A percentile compares a stretch with the other conserved stretches of the same genome.
Evolutionary conservation across 805 yeast genomes (phyloP).

Genomic region (Metschnikowia proteae): DNA sequence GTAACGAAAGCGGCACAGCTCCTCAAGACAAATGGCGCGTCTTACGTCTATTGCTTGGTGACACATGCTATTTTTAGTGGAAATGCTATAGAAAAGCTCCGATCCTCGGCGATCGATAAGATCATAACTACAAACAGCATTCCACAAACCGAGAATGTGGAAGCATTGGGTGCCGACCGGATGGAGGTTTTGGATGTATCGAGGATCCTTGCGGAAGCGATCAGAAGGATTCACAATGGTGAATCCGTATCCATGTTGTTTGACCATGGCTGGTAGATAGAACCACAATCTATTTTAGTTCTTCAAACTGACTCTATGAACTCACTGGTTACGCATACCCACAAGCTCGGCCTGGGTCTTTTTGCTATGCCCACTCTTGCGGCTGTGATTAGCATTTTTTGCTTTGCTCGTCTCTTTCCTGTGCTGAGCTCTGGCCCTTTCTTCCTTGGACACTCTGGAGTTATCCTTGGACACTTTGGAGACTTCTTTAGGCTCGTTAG

Average conservation of each 20-base stretch:
- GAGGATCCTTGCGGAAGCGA: conserved; percentile 87
- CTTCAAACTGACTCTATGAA: not conserved
- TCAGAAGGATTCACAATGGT: conserved; percentile 94
- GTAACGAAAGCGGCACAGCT: conserved; percentile 88
- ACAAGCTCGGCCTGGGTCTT: conserved; percentile 37
- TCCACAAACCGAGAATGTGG: conserved; percentile 66
- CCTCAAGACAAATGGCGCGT: conserved; percentile 90
- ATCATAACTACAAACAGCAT: conserved; percentile 87
- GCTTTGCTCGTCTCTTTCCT: conserved; percentile 56
- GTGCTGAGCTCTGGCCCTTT: conserved; percentile 1
- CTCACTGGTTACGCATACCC: conserved; percentile 21
- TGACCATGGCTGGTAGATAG: conserved; percentile 64
- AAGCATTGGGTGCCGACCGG: conserved; percentile 49
- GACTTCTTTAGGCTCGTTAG: not conserved
- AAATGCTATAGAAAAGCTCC: conserved; percentile 74
- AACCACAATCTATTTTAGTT: not conserved
- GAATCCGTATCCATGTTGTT: conserved; percentile 92
- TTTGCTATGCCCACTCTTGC: conserved; percentile 59
- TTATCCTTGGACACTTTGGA: not conserved
- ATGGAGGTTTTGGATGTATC: conserved; percentile 86
- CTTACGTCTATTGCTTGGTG: conserved; percentile 76
- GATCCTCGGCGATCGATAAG: conserved; percentile 69
- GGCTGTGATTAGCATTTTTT: conserved; percentile 57
- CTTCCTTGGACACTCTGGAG: not conserved
- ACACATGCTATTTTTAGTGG: conserved; percentile 95